Evolutionary conservation across 495 filamentous ascomycete species (phyloP).

Genomic region (Neurospora terricola): DNA sequence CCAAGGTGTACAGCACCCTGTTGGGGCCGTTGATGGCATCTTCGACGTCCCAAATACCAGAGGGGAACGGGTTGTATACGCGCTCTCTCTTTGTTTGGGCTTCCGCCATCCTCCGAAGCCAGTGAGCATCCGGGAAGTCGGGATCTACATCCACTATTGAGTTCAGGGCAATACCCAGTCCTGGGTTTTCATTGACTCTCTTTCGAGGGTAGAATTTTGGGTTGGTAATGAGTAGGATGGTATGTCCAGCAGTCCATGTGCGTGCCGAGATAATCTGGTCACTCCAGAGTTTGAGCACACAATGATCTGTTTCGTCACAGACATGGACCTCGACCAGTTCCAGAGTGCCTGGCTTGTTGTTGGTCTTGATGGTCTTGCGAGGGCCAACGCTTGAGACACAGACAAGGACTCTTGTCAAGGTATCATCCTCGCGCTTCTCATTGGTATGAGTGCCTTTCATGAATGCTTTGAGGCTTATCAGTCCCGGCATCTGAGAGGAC

Average conservation of each 20-base stretch:
- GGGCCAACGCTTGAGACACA: conserved; percentile 47
- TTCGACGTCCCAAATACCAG: conserved; percentile 42
- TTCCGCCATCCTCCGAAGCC: conserved; percentile 43
- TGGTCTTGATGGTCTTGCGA: conserved; percentile 39
- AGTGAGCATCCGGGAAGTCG: conserved; percentile 43
- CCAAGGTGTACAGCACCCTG: conserved; percentile 46
- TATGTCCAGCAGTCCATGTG: conserved; percentile 43
- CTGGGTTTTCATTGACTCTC: conserved; percentile 15
- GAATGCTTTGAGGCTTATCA: conserved; percentile 48
- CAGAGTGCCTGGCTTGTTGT: conserved; percentile 27
- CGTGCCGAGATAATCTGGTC: conserved; percentile 36
- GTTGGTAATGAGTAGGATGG: conserved; percentile 47
- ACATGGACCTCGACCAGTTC: conserved; percentile 43
- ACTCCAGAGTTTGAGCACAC: conserved; percentile 45
- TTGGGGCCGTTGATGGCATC: conserved; percentile 29
- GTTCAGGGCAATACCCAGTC: conserved; percentile 33
- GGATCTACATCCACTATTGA: conserved; percentile 52
- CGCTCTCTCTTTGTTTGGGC: conserved; percentile 43
- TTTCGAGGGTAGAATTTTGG: conserved; percentile 29
- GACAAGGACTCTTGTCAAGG: conserved; percentile 39
- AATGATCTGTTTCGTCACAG: conserved; percentile 51
- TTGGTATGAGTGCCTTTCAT: conserved; percentile 34
- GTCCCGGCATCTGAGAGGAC: conserved; percentile 26
- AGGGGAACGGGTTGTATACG: conserved; percentile 42
- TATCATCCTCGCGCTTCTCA: conserved; percentile 22